Evolutionary conservation across 768 basidiomycete species (phyloP).

Genomic region (Tricholoma sp.): DNA sequence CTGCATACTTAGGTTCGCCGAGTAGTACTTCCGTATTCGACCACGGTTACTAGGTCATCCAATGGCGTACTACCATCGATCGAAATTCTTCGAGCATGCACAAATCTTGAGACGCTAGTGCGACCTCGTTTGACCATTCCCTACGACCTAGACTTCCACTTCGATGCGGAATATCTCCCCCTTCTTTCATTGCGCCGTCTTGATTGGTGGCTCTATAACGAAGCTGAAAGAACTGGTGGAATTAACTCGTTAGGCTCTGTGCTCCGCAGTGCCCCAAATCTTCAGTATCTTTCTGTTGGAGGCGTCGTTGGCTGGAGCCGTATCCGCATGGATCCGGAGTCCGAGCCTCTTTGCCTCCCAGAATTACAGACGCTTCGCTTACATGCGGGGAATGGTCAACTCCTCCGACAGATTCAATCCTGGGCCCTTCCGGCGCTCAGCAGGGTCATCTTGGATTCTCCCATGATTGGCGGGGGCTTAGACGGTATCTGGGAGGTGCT

Average conservation of each 20-base stretch:
- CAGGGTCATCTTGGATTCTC: constrained; percentile 48
- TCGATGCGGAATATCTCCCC: constrained; percentile 41
- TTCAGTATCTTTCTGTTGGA: constrained; percentile 54
- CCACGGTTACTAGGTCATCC: constrained; percentile 36
- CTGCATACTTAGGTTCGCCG: constrained; percentile 42
- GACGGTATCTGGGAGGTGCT: constrained; percentile 44
- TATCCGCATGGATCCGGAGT: constrained; percentile 15
- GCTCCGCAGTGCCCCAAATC: constrained; percentile 45
- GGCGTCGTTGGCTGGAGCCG: constrained; percentile 33
- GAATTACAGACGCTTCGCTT: constrained; percentile 51
- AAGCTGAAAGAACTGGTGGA: constrained; percentile 57
- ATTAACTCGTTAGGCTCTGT: constrained; percentile 57
- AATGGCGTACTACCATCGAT: constrained; percentile 28
- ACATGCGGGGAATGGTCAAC: constrained; percentile 39
- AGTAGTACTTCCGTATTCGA: constrained; percentile 52
- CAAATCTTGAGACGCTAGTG: constrained; percentile 48
- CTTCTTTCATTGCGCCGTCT: constrained; percentile 52
- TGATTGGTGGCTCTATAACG: constrained; percentile 62
- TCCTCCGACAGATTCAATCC: constrained; percentile 41
- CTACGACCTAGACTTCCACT: constrained; percentile 42
- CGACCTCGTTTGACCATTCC: constrained; percentile 34
- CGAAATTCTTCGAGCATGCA: constrained; percentile 44
- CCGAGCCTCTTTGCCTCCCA: constrained; percentile 32
- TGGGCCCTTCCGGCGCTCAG: constrained; percentile 53
- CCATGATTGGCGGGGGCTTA: constrained; percentile 32